Percentiles rank a stretch among this genome's conserved stretches.
Evolutionary conservation across 2,329 filamentous ascomycete genomes (phyloP).

Genomic region (Fonsecaea nubica): DNA sequence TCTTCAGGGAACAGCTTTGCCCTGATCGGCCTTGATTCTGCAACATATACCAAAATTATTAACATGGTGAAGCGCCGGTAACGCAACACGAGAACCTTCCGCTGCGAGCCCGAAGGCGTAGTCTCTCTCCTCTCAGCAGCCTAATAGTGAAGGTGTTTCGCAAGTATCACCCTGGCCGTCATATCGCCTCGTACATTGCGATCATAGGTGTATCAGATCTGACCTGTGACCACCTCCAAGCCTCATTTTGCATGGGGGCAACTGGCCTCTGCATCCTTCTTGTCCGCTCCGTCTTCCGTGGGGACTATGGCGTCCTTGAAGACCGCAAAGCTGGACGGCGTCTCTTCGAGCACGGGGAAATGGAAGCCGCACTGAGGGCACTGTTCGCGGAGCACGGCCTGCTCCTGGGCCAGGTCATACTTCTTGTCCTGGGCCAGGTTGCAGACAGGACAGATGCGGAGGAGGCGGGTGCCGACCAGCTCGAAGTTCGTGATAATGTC

Average conservation of each 20-base stretch:
- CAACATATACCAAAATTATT: no score
- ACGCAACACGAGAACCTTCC: no score
- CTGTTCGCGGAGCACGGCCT: conserved; percentile 29
- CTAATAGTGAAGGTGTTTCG: no score
- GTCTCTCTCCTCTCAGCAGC: no score
- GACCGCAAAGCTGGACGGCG: conserved; percentile 31
- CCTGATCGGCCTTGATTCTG: no score
- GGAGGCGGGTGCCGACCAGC: conserved; percentile 31
- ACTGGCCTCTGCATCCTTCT: background rate
- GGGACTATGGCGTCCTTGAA: conserved; percentile 28
- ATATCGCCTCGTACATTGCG: background rate
- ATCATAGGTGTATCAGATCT: background rate
- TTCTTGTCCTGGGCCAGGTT: conserved; percentile 30
- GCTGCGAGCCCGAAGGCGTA: no score
- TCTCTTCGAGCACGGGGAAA: conserved; percentile 29
- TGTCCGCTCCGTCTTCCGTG: background rate
- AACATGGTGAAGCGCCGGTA: no score
- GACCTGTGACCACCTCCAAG: background rate
- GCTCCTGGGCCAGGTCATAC: conserved; percentile 31
- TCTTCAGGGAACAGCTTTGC: no score
- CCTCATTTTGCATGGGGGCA: background rate
- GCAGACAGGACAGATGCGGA: conserved; percentile 30
- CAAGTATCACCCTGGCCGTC: background rate
- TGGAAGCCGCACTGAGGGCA: conserved; percentile 31
- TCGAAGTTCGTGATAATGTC: conserved; percentile 34